Base-by-base conservation (phyloP, 1,284 basidiomycete species). In the Cryptococcus amylolentus region DNA sequence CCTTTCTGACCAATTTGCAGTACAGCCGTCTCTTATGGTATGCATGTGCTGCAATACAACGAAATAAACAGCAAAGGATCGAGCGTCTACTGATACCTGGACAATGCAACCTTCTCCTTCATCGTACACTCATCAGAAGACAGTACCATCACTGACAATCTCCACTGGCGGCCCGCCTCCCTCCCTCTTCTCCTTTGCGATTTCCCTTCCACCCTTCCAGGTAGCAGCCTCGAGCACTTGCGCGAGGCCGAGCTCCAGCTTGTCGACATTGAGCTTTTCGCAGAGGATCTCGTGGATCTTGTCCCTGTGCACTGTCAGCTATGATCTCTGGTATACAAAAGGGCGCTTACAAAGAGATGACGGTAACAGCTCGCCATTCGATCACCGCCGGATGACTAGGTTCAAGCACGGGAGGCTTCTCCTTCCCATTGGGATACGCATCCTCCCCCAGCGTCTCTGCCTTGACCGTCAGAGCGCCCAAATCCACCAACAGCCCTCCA, bases 361-460 rank as follows among this genome's bases (percentile, higher is more conserved):
- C 89, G 0, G 94, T 97, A 81, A 96, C 83, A 0, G 93, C 92
- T 52, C 95, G 81, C 93, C 94, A 96, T 78, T 98, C 94, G 42
- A 97, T 86, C 52, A 98, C 86, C 5, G 91, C 91, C 0, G 91
- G 89, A 70, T 94, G 90, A 82, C 14, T 81, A 75, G 40, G 89
- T 79, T 44, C 82, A 82, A 13, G 88, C 84, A 54, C 91, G 79
- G 35, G 81, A 76, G 20, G 84, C 51, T 60, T 57, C 35, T 65
- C 67, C 10, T 49, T 40, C 27, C 71, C 70, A 45, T 73, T 72
- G 8, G 67, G 64, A 52, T 69, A 73, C 10, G 66, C 66, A 5
- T 57, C 50, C 6, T 51, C 46, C 5, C 61, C 79, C 38, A 77
- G 72, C 0, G 80, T 66, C 54, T 84, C 78, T 3, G 82, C 73